Evolutionary conservation across 2,329 filamentous ascomycete genomes (phyloP).

Genomic region (Phialophora tarda): DNA sequence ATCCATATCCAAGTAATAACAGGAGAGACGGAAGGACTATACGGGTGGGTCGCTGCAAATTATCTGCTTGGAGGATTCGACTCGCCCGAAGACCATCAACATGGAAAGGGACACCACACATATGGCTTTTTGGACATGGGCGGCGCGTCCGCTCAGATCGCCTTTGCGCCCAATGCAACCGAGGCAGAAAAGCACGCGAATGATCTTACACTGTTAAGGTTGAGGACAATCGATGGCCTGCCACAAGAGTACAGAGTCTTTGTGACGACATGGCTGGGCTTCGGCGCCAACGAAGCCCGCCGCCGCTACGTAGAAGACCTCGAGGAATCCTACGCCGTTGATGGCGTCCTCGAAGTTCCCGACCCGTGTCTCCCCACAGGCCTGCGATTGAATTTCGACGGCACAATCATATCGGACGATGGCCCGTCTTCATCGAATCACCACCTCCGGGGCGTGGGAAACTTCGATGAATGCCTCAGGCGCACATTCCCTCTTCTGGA

Average conservation of each 20-base stretch:
- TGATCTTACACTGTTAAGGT: constrained; percentile 81
- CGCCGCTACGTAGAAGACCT: constrained; percentile 80
- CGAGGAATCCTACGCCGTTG: constrained; percentile 67
- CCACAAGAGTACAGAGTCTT: constrained; percentile 86
- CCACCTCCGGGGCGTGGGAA: constrained; percentile 80
- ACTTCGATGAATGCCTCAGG: constrained; percentile 82
- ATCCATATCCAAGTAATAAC: constrained; percentile 92
- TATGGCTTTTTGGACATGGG: constrained; percentile 99
- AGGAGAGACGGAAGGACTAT: constrained; percentile 92
- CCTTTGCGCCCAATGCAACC: constrained; percentile 91
- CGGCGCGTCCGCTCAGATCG: constrained; percentile 95
- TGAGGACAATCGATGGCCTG: constrained; percentile 81
- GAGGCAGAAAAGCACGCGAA: constrained; percentile 88
- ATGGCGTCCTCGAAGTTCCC: constrained; percentile 70
- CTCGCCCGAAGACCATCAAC: constrained; percentile 69
- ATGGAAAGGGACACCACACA: constrained; percentile 88
- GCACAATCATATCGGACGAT: constrained; percentile 58
- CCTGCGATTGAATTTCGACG: constrained; percentile 74
- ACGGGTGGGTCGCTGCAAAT: constrained; percentile 97
- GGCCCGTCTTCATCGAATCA: constrained; percentile 39
- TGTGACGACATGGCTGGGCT: constrained; percentile 94
- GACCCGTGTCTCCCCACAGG: constrained; percentile 90
- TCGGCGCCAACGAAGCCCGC: constrained; percentile 93
- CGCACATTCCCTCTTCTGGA: constrained; percentile 84
- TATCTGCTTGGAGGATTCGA: constrained; percentile 94